Evolutionary conservation across 2,329 filamentous ascomycete species (phyloP).

Genomic region (Aspergillus arachidicola): DNA sequence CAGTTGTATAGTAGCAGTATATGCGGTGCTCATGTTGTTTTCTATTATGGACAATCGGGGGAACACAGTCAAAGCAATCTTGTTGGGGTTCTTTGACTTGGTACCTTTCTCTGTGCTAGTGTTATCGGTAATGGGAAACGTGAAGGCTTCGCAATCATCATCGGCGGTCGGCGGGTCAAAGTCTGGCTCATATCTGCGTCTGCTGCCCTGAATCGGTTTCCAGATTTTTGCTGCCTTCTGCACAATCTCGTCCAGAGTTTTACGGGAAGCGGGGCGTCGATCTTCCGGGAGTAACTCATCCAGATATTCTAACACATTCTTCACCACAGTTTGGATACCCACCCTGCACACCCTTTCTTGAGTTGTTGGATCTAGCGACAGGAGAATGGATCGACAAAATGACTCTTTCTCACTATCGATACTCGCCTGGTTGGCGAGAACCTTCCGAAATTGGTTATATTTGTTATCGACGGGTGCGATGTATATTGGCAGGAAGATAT

Average conservation of each 20-base stretch:
- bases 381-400: neutral
- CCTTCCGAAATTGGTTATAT: neutral
- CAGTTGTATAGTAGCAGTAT: neutral
- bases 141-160: neutral
- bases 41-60: neutral
- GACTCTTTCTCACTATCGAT: neutral
- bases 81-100: neutral
- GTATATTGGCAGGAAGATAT: neutral
- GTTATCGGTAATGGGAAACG: neutral
- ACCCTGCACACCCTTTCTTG: neutral
- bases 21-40: neutral
- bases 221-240: neutral
- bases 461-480: neutral
- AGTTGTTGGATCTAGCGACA: neutral
- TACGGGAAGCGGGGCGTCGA: neutral
- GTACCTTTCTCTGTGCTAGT: neutral
- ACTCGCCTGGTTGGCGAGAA: neutral
- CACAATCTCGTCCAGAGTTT: neutral
- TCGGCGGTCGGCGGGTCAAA: neutral
- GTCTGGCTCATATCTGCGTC: neutral
- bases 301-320: neutral
- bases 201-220: neutral
- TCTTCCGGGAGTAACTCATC: neutral
- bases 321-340: neutral
- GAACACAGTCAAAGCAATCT: neutral